phyloP scores from a whole-genome alignment of 257 asterid species.

The Solanum gandarillasii region DNA sequence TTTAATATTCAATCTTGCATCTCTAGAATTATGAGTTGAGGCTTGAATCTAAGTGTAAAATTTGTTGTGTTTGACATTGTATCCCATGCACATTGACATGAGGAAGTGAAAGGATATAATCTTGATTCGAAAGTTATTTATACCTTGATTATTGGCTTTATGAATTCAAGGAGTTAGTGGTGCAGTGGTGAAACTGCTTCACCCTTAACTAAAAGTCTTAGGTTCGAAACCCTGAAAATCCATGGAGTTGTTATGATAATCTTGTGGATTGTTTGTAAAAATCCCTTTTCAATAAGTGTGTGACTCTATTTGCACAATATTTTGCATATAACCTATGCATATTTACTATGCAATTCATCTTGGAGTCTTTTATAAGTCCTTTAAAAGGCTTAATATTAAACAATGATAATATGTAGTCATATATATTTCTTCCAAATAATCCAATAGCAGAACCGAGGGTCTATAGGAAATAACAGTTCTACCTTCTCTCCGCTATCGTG shows the following conservation, averaged over 20 bases:
- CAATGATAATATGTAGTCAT: background rate
- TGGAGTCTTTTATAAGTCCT: background rate
- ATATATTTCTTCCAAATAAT: background rate
- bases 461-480: background rate
- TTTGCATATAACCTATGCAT: background rate
- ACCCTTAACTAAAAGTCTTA: background rate
- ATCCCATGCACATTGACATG: background rate
- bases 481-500: background rate
- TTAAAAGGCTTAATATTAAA: background rate
- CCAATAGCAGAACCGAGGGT: background rate
- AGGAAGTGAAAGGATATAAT: background rate
- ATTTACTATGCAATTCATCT: background rate
- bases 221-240: fast-evolving
- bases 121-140: background rate
- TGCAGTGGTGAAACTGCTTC: background rate
- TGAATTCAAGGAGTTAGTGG: background rate
- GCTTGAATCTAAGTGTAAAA: background rate
- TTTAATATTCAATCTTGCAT: background rate
- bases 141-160: background rate
- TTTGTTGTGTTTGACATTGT: background rate
- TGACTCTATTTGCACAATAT: background rate
- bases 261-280: background rate
- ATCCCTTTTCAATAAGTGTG: background rate
- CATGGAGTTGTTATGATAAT: background rate
- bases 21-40: background rate